Base-by-base conservation (phyloP, 345 rosid species). In the Trapa incisa region DNA sequence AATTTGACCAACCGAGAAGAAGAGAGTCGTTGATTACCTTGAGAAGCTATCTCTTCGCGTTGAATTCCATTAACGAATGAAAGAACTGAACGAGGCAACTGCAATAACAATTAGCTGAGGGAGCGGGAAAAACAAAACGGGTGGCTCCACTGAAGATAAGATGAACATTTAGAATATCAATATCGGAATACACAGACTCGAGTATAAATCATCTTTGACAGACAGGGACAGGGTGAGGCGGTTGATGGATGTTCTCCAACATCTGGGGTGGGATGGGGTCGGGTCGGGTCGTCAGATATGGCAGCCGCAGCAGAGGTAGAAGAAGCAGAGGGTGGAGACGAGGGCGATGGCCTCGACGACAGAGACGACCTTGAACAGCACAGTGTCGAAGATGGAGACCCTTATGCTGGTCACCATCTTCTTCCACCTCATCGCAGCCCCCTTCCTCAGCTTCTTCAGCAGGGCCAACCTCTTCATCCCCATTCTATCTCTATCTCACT, bases 241-340 rank as follows among this genome's bases (percentile, higher is more conserved):
- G 47, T 32, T 5, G 13, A 8, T n/a, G 52, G 63, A 38, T 2
- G n/a, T 8, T 10, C 4, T 12, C 36, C 5, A 1, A 45, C 48
- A 45, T 45, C 11, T 11, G 48, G 48, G 12, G 11, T 13, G 12
- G 48, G 12, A 1, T 45, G 12, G 48, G 7, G 1, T 45, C 48
- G 13, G 11, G 48, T 11, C 13, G 48, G 22, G 32, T 9, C 56
- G 5, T 64, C 80, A 78, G 1, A 81, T 50, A 47, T 70, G 72
- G 80, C 82, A 81, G 73, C 84, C 78, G 67, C 80, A 78, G 72
- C 75, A 81, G 70, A 81, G 71, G 42, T 71, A 72, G 71, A 81
- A 81, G 82, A 76, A 78, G 41, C 84, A 75, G 50, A 81, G 75
- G 43, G 75, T 65, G 56, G 82, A 67, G 66, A 76, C 75, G 33